These are phyloP conservation scores for Sanghuangporus sanghuang DNA, from an alignment of 1,284 basidiomycete species.

Conservation along the genomic window DNA sequence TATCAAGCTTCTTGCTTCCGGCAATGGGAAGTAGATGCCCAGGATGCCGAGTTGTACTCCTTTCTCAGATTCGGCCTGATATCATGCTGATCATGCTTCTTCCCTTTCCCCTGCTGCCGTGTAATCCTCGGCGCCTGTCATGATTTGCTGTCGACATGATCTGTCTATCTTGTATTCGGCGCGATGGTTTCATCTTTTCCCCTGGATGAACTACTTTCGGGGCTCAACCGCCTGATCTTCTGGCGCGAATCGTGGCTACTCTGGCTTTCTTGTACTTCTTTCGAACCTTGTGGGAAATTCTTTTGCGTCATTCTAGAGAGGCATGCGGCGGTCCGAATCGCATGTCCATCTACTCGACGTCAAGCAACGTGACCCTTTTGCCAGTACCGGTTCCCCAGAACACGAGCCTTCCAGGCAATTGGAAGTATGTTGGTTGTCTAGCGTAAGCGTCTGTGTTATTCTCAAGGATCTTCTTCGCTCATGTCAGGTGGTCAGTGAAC, in stretches of 20 bases:
- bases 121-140: neutral
- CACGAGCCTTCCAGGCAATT: constrained; percentile 53
- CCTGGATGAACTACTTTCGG: neutral
- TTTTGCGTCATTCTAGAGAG: constrained; percentile 35
- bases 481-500: constrained; percentile 27
- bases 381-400: constrained; percentile 55
- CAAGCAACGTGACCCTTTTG: constrained; percentile 42
- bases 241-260: neutral
- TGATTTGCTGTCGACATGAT: neutral
- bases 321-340: constrained; percentile 66
- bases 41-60: no score
- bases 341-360: constrained; percentile 62
- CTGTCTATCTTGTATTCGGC: neutral
- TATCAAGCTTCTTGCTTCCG: constrained; percentile 11
- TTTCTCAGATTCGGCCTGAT: neutral
- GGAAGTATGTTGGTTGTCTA: constrained; percentile 62
- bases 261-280: neutral
- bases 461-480: neutral
- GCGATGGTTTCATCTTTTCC: neutral
- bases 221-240: neutral
- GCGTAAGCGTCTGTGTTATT: constrained; percentile 35
- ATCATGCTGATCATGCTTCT: neutral
- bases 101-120: neutral
- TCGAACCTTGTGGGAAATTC: neutral
- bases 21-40: neutral